Percentiles rank a stretch among this genome's conserved stretches.
Evolutionary conservation across 208 protist genomes (phyloP).

Genomic region (Acanthamoeba castellanii): DNA sequence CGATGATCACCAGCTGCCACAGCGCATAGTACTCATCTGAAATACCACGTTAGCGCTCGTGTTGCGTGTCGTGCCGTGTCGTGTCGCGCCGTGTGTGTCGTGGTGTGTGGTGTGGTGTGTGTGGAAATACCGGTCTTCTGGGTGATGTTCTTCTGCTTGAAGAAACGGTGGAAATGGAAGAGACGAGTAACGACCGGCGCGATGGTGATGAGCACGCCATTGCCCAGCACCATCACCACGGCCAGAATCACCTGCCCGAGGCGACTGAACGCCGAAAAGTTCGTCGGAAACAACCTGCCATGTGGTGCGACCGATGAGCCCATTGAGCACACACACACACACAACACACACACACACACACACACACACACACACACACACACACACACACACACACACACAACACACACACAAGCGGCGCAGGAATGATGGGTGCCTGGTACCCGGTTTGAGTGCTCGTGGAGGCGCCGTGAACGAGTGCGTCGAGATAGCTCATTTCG

Average conservation of each 20-base stretch:
- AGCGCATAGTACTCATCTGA: slow-evolving; percentile 66
- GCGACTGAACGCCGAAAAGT: neutral
- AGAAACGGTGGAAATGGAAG: neutral
- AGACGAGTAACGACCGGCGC: neutral
- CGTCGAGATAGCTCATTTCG: neutral
- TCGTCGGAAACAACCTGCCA: neutral
- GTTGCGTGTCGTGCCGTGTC: no score
- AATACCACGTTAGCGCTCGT: no score
- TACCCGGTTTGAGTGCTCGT: slow-evolving; percentile 10
- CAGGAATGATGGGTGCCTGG: no score
- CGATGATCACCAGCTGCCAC: slow-evolving; percentile 40
- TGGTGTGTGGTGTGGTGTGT: no score
- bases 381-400: no score
- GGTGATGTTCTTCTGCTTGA: neutral
- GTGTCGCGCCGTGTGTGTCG: no score
- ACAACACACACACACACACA: no score
- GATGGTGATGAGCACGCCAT: neutral
- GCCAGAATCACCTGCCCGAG: neutral
- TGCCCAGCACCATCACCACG: neutral
- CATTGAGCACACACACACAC: neutral
- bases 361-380: no score
- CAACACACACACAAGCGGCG: no score
- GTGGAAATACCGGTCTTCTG: no score
- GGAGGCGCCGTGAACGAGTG: neutral
- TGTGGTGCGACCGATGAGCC: neutral